phyloP scores from a whole-genome alignment of 495 filamentous ascomycete genomes.

The Penicillium diatomitis region DNA sequence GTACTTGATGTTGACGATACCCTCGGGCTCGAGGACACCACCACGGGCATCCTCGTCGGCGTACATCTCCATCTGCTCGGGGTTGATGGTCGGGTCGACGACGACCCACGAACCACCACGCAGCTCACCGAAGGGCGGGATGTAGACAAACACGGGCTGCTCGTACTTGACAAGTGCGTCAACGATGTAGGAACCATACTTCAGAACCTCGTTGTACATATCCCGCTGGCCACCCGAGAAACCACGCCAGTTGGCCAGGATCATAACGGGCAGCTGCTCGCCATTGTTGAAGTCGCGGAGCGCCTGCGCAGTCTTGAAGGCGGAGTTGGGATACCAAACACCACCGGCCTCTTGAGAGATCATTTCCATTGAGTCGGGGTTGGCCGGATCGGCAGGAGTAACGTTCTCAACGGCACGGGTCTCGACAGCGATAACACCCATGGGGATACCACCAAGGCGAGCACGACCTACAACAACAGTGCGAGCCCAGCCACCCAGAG shows the following conservation, averaged over 20 bases:
- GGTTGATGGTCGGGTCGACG: conserved; percentile 96
- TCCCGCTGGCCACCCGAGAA: conserved; percentile 99
- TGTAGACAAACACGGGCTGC: conserved; percentile 98
- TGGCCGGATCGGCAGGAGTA: conserved; percentile 94
- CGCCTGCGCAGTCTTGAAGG: conserved; percentile 97
- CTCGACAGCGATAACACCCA: conserved; percentile 98
- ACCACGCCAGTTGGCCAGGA: conserved; percentile 98
- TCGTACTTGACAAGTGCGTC: conserved; percentile 97
- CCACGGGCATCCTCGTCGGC: conserved; percentile 92
- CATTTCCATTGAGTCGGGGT: conserved; percentile 96
- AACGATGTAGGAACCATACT: conserved; percentile 98
- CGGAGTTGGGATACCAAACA: conserved; percentile 99
- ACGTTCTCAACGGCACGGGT: conserved; percentile 93
- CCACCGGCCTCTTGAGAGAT: conserved; percentile 89
- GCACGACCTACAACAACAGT: conserved; percentile 96
- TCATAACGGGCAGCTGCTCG: conserved; percentile 97
- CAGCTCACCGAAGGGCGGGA: conserved; percentile 91
- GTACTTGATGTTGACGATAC: conserved; percentile 98
- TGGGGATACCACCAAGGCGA: conserved; percentile 92
- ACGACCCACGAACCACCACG: conserved; percentile 99
- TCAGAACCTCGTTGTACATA: conserved; percentile 99
- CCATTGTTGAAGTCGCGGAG: conserved; percentile 99
- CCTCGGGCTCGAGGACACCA: conserved; percentile 95
- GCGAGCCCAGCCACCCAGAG: conserved; percentile 91
- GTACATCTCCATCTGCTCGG: conserved; percentile 98